Conservation (phyloP, 106 monocot genomes). For the Platanthera zijinensis region DNA sequence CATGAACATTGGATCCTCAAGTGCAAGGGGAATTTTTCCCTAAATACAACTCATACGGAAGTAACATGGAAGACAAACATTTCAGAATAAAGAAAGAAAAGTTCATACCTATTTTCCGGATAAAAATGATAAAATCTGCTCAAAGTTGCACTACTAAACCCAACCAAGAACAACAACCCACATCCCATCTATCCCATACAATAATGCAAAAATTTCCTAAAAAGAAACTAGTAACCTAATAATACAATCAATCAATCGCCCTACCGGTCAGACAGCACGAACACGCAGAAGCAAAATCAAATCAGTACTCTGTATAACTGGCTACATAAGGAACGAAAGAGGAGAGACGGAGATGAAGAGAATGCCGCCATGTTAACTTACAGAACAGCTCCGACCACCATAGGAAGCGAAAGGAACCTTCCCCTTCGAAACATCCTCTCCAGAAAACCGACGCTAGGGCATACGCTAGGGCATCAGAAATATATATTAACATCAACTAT, state of each 20-base stretch:
- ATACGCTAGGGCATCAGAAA: background rate
- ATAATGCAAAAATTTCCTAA: background rate
- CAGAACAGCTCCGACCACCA: conserved; percentile 11
- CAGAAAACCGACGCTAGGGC: background rate
- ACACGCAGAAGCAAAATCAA: background rate
- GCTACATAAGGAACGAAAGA: background rate
- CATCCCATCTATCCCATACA: background rate
- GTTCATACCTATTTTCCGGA: background rate
- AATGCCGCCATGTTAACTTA: background rate
- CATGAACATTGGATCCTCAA: too few relatives aligned
- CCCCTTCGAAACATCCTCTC: conserved; percentile 10
- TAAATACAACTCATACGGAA: background rate
- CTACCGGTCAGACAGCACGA: background rate
- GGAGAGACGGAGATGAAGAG: background rate
- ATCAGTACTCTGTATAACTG: background rate
- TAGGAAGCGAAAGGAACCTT: conserved; percentile 6
- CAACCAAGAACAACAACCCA: background rate
- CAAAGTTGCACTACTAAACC: too few relatives aligned
- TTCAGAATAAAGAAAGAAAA: background rate
- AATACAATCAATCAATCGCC: background rate
- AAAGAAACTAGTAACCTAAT: background rate
- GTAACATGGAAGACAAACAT: background rate
- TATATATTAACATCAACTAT: background rate
- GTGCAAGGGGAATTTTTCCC: too few relatives aligned
- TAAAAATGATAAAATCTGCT: background rate